phyloP scores from a whole-genome alignment of 2,329 filamentous ascomycete species.

The Pseudocercospora eumusae region DNA sequence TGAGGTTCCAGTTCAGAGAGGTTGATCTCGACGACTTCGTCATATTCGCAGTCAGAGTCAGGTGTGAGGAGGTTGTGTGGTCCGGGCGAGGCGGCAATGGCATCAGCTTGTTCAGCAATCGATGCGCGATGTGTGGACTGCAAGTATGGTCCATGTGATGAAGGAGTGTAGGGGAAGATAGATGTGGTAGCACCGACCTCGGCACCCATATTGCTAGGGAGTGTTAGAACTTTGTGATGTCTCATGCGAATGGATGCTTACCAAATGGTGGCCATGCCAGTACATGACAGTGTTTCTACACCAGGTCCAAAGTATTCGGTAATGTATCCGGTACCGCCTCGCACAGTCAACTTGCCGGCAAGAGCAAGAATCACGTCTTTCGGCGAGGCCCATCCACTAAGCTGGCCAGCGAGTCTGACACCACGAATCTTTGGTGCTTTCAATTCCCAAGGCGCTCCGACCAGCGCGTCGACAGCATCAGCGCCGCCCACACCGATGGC shows the following conservation, averaged over 20 bases:
- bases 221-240: conserved; percentile 75
- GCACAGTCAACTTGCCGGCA: conserved; percentile 83
- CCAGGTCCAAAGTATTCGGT: conserved; percentile 79
- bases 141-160: conserved; percentile 79
- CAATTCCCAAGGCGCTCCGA: conserved; percentile 95
- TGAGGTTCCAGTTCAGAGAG: conserved; percentile 66
- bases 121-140: conserved; percentile 74
- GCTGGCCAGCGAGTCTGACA: conserved; percentile 77
- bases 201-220: conserved; percentile 61
- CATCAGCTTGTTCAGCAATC: conserved; percentile 67
- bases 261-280: conserved; percentile 87
- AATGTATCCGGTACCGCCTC: conserved; percentile 87
- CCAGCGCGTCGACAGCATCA: conserved; percentile 93
- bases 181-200: conserved; percentile 96
- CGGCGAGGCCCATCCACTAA: conserved; percentile 87
- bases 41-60: conserved; percentile 81
- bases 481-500: conserved; percentile 97
- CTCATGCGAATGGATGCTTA: background rate
- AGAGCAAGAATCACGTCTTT: conserved; percentile 94
- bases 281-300: conserved; percentile 83
- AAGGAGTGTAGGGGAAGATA: conserved; percentile 86
- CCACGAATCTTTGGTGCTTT: conserved; percentile 91
- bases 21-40: conserved; percentile 87
- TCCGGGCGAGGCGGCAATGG: conserved; percentile 59
- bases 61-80: conserved; percentile 70